A percentile compares a stretch with the other conserved stretches of the same genome.
Conservation (phyloP, 179 eudicot genomes). For the Silene vulgaris region DNA sequence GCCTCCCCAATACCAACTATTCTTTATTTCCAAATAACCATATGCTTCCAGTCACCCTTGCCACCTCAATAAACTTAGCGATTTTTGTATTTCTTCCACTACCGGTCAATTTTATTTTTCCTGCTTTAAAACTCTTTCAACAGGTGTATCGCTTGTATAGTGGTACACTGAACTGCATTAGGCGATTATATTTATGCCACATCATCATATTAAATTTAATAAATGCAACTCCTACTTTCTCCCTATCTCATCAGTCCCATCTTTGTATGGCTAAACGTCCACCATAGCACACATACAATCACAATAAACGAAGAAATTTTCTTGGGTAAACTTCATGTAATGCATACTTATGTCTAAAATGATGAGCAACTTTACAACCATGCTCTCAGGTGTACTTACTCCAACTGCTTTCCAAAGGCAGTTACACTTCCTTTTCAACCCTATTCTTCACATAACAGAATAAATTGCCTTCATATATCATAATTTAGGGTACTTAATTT, state of each 20-base stretch:
- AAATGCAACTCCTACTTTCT: not conserved
- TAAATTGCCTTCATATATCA: not conserved
- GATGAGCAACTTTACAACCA: not conserved
- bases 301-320: no score
- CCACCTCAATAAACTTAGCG: not conserved
- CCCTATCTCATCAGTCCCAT: not conserved
- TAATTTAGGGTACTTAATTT: not conserved
- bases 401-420: not conserved
- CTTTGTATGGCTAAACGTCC: not conserved
- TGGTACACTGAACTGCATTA: no score
- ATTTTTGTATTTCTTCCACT: not conserved
- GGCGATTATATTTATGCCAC: not conserved
- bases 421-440: no score
- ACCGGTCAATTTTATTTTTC: no score
- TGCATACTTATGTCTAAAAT: no score
- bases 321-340: no score
- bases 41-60: not conserved
- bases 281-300: not conserved
- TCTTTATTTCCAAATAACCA: not conserved
- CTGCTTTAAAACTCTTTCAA: no score
- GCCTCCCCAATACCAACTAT: not conserved
- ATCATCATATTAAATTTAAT: not conserved
- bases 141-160: no score
- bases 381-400: not conserved
- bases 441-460: not conserved